A percentile compares a stretch with the other conserved stretches of the same genome.
phyloP scores from a whole-genome alignment of 106 monocot species.

The Dioscorea zingiberensis region DNA sequence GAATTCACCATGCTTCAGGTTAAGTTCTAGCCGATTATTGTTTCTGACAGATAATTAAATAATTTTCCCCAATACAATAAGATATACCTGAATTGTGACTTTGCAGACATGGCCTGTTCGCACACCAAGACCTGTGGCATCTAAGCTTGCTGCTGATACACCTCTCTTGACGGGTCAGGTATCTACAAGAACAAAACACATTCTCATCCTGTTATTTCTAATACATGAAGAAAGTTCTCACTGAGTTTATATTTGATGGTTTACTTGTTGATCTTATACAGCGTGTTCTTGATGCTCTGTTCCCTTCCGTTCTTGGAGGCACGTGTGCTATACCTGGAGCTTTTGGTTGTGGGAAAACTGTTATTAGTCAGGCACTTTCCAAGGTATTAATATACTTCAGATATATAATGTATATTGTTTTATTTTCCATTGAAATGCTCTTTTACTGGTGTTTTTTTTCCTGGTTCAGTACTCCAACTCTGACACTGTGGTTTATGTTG shows the following conservation, averaged over 20 bases:
- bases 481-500: conserved; percentile 96
- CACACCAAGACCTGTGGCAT: conserved; percentile 86
- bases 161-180: conserved; percentile 99
- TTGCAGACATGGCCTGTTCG: conserved; percentile 94
- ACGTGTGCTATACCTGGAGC: conserved; percentile 99
- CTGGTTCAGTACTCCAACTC: conserved; percentile 94
- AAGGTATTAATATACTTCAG: conserved; percentile 48
- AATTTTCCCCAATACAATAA: too few species aligned
- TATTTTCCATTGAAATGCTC: neutral
- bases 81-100: neutral
- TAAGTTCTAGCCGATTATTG: neutral
- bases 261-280: conserved; percentile 8
- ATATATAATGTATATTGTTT: neutral
- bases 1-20: conserved; percentile 96
- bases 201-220: neutral
- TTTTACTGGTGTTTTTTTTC: neutral
- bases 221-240: neutral
- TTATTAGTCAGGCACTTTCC: conserved; percentile 99
- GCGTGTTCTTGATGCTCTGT: conserved; percentile 99
- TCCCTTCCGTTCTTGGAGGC: conserved; percentile 97
- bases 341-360: conserved; percentile 99
- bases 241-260: neutral
- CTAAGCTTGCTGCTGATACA: conserved; percentile 96
- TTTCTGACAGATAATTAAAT: neutral
- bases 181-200: neutral